These are phyloP conservation scores for Xylariomycetidae sp. DNA, from an alignment of 2,329 filamentous ascomycete species.

Conservation along the genomic window DNA sequence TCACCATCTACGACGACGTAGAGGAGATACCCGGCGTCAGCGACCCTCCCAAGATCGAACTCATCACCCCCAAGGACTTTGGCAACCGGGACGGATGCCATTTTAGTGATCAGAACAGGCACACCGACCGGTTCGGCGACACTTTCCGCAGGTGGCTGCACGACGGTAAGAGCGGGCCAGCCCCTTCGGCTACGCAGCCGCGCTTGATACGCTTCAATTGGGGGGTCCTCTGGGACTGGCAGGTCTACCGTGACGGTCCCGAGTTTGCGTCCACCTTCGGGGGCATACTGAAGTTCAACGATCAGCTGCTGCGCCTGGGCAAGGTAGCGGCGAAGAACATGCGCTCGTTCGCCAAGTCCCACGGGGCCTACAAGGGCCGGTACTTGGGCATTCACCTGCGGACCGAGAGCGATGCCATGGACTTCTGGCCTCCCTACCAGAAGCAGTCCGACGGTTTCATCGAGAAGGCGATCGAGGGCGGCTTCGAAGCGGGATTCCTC, in stretches of 20 bases:
- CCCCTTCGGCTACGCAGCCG: constrained; percentile 25
- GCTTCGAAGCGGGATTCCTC: constrained; percentile 37
- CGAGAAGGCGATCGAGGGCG: constrained; percentile 23
- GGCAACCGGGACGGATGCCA: constrained; percentile 35
- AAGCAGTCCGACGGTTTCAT: constrained; percentile 37
- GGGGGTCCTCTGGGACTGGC: constrained; percentile 43
- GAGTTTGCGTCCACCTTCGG: constrained; percentile 42
- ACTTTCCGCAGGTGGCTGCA: constrained; percentile 30
- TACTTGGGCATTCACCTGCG: constrained; percentile 42
- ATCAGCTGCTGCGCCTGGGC: constrained; percentile 37
- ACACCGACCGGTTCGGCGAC: constrained; percentile 33
- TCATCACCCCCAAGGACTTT: constrained; percentile 37
- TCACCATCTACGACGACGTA: constrained; percentile 35
- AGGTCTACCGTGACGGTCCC: constrained; percentile 40
- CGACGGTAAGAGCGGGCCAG: constrained; percentile 20
- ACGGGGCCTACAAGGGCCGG: constrained; percentile 14
- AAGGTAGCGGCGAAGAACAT: constrained; percentile 31
- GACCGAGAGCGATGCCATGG: constrained; percentile 42
- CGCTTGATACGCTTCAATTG: constrained; percentile 38
- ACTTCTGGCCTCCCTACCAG: constrained; percentile 41
- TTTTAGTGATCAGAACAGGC: constrained; percentile 34
- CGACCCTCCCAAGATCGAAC: constrained; percentile 29
- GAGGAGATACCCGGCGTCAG: constrained; percentile 33
- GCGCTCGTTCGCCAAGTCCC: constrained; percentile 22
- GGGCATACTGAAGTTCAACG: constrained; percentile 35